These are phyloP conservation scores for Fusarium vanettenii DNA, from an alignment of 2,329 filamentous ascomycete species.

Conservation along the genomic window DNA sequence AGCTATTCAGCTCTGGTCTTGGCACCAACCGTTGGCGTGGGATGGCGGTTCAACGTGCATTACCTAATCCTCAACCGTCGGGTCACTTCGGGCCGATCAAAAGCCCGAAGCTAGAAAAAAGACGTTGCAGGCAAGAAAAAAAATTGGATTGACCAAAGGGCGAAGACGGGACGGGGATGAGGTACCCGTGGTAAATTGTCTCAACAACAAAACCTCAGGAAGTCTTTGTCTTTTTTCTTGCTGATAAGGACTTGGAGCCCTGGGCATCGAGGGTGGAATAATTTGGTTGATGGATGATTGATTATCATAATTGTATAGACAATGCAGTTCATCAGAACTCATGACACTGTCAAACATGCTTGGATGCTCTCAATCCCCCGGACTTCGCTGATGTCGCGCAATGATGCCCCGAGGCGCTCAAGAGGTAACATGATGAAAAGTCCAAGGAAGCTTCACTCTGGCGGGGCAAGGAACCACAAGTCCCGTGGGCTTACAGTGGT, in stretches of 20 bases:
- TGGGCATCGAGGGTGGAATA: not conserved
- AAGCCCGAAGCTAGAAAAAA: constrained; percentile 25
- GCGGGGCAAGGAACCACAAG: constrained; percentile 12
- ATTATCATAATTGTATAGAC: not conserved
- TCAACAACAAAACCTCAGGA: constrained; percentile 35
- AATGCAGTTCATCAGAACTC: not conserved
- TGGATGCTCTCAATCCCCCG: constrained; percentile 10
- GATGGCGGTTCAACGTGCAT: not conserved
- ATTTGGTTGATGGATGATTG: not conserved
- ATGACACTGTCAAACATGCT: not conserved
- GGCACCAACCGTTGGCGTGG: not conserved
- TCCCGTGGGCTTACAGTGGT: constrained; percentile 17
- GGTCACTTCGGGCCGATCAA: not conserved
- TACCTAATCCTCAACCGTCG: not conserved
- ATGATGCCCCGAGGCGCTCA: constrained; percentile 35
- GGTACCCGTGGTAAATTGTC: constrained; percentile 36
- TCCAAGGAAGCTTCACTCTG: constrained; percentile 25
- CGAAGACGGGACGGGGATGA: constrained; percentile 4
- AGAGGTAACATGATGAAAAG: constrained; percentile 34
- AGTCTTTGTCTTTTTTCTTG: constrained; percentile 5
- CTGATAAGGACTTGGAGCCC: not conserved
- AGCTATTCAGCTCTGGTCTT: not conserved
- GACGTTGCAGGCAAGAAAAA: constrained; percentile 23
- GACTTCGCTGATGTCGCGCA: constrained; percentile 38
- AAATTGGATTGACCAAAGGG: constrained; percentile 11